phyloP scores from a whole-genome alignment of 176 grass and related monocot genomes.

The Juncus effusus region DNA sequence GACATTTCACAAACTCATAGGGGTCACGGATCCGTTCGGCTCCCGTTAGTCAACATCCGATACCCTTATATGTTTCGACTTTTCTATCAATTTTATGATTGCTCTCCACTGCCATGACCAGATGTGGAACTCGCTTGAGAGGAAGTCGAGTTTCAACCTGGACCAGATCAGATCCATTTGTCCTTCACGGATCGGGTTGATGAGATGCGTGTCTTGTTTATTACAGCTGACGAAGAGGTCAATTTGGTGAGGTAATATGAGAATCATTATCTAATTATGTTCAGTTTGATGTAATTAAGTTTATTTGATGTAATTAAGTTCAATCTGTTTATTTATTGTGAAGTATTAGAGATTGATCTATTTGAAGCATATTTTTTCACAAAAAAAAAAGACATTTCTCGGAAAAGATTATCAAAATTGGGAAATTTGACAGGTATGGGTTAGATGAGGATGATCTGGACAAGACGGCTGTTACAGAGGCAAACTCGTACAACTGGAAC shows the following conservation, averaged over 20 bases:
- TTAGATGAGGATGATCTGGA: conserved; percentile 19
- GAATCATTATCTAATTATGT: too few species aligned
- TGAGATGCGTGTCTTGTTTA: conserved; percentile 83
- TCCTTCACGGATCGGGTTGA: conserved; percentile 53
- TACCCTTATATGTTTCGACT: conserved; percentile 66
- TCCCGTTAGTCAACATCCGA: conserved; percentile 60
- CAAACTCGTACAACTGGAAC: conserved; percentile 64
- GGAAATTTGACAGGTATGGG: conserved; percentile 24
- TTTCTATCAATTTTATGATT: conserved; percentile 64
- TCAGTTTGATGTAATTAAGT: too few species aligned
- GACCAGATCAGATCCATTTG: conserved; percentile 61
- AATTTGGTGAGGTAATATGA: conserved; percentile 38
- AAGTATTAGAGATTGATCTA: too few species aligned
- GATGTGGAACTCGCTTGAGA: conserved; percentile 46
- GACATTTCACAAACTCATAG: conserved; percentile 39
- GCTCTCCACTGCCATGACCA: conserved; percentile 49
- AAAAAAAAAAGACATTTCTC: too few species aligned
- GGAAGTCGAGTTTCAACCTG: conserved; percentile 28
- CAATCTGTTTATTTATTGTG: too few species aligned
- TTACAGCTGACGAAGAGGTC: conserved; percentile 41
- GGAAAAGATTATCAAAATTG: too few species aligned
- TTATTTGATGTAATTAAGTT: too few species aligned
- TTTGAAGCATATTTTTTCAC: too few species aligned
- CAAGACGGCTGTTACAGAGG: conserved; percentile 41
- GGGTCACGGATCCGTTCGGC: conserved; percentile 38